These are phyloP conservation scores for Plectranthus barbatus DNA, from an alignment of 257 asterid species.

Conservation along the genomic window DNA sequence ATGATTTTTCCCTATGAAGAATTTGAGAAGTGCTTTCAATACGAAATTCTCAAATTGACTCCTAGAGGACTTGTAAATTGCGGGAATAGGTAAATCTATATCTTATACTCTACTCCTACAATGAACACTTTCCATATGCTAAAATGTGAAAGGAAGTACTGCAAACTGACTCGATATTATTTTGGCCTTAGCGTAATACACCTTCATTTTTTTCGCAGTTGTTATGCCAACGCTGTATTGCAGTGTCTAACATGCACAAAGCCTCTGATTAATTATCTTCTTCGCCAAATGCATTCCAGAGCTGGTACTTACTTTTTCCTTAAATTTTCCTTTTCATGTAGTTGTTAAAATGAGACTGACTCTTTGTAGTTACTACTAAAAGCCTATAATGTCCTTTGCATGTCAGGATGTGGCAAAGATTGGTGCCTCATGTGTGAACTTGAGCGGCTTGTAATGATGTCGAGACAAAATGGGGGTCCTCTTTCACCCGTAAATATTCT, in stretches of 20 bases:
- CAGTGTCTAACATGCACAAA: constrained; percentile 82
- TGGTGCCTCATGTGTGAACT: constrained; percentile 95
- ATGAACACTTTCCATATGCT: background rate
- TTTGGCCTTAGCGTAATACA: background rate
- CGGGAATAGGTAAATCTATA: constrained; percentile 62
- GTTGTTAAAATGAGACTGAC: background rate
- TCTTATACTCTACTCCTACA: background rate
- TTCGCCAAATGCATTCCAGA: constrained; percentile 69
- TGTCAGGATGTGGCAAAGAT: constrained; percentile 55
- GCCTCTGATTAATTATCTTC: constrained; percentile 70
- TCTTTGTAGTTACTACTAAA: background rate
- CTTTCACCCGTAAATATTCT: constrained; percentile 65
- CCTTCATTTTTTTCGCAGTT: constrained; percentile 43
- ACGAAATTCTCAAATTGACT: constrained; percentile 37
- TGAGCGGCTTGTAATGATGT: constrained; percentile 56
- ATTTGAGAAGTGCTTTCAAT: constrained; percentile 63
- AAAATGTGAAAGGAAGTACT: background rate
- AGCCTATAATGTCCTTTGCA: background rate
- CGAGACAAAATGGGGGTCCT: constrained; percentile 60
- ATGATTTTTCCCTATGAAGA: constrained; percentile 87
- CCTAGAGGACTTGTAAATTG: constrained; percentile 79
- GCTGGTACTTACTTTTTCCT: constrained; percentile 37
- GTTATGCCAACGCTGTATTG: constrained; percentile 87
- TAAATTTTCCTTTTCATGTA: background rate
- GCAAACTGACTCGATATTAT: background rate